Conservation (phyloP, 23 red algal genomes). For the Gracilaria gracilis region DNA sequence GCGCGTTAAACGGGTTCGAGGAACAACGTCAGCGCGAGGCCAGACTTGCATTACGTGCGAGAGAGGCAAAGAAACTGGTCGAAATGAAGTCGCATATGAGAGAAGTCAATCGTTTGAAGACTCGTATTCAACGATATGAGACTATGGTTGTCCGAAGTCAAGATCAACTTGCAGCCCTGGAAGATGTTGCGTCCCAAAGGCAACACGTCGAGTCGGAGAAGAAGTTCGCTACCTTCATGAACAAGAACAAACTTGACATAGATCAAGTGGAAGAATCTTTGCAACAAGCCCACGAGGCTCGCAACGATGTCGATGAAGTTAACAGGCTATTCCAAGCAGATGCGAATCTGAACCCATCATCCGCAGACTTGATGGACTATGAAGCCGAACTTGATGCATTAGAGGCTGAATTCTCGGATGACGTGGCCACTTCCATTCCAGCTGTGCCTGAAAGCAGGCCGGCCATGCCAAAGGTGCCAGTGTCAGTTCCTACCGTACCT, state of each 20-base stretch:
- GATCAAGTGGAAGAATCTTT: constrained; percentile 51
- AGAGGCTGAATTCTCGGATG: constrained; percentile 49
- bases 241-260: constrained; percentile 20
- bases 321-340: constrained; percentile 33
- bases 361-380: constrained; percentile 31
- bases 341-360: constrained; percentile 32
- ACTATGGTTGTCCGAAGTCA: constrained; percentile 32
- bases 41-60: constrained; percentile 35
- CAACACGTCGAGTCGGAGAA: constrained; percentile 34
- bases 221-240: constrained; percentile 27
- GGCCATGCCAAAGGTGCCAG: constrained; percentile 1
- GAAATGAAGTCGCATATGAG: constrained; percentile 34
- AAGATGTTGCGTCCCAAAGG: constrained; percentile 43
- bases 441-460: constrained; percentile 22
- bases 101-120: constrained; percentile 50
- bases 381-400: constrained; percentile 36
- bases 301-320: constrained; percentile 15
- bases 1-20: constrained; percentile 47
- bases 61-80: constrained; percentile 35
- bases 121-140: constrained; percentile 42
- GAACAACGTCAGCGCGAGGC: constrained; percentile 55
- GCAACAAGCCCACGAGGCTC: constrained; percentile 32
- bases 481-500: not conserved
- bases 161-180: constrained; percentile 44
- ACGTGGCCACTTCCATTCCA: constrained; percentile 27